Evolutionary conservation across 495 filamentous ascomycete species (phyloP).

Genomic region (Hyaloscypha bicolor): DNA sequence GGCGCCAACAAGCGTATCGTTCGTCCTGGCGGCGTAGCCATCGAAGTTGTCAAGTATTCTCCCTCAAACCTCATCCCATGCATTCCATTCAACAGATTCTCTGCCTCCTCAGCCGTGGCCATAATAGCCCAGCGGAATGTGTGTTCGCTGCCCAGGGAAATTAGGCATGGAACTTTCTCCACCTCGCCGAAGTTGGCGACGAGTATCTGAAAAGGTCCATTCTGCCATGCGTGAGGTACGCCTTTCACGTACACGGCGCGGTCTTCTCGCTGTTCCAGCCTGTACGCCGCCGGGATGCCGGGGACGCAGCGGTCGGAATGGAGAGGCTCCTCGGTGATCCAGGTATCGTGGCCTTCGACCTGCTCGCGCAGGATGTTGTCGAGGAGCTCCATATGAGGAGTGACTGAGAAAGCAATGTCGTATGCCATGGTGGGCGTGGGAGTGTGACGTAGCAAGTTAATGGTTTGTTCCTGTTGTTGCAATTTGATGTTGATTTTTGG

Average conservation of each 20-base stretch:
- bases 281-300: constrained; percentile 16
- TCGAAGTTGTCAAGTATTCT: not conserved
- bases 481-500: not conserved
- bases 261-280: not conserved
- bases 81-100: not conserved
- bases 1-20: not conserved
- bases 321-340: constrained; percentile 5
- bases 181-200: constrained; percentile 15
- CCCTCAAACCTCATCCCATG: not conserved
- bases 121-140: constrained; percentile 31
- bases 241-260: constrained; percentile 26
- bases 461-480: not conserved
- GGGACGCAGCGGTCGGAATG: not conserved
- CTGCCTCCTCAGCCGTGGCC: constrained; percentile 12
- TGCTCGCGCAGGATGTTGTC: not conserved
- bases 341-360: constrained; percentile 7
- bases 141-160: constrained; percentile 11
- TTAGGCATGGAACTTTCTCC: constrained; percentile 9
- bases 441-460: not conserved
- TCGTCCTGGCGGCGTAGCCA: constrained; percentile 6
- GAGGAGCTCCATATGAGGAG: not conserved
- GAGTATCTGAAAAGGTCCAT: not conserved
- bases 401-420: not conserved
- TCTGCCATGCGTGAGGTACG: not conserved
- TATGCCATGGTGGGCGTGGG: not conserved